Percentiles rank a stretch among this genome's conserved stretches.
These are phyloP conservation scores for Graphium sp. DNA, from an alignment of 2,329 filamentous ascomycete genomes.

Conservation along the genomic window DNA sequence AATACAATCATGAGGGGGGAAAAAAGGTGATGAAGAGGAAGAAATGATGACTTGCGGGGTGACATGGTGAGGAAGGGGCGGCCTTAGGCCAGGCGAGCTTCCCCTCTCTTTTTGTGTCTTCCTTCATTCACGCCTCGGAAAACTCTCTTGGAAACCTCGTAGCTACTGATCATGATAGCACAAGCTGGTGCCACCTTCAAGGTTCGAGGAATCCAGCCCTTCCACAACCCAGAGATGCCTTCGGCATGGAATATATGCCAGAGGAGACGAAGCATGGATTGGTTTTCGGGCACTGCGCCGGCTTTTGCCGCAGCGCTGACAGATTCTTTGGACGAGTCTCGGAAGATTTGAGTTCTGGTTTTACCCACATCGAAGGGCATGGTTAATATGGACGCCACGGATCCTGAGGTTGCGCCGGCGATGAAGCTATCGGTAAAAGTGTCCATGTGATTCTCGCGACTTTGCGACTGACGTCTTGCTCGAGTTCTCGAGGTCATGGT, in stretches of 20 bases:
- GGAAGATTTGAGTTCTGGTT: slow-evolving; percentile 76
- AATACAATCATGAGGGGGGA: too few relatives aligned
- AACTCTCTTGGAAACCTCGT: slow-evolving; percentile 86
- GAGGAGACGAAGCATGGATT: slow-evolving; percentile 67
- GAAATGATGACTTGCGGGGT: background rate
- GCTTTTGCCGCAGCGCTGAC: slow-evolving; percentile 16
- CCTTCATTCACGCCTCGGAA: slow-evolving; percentile 57
- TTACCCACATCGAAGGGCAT: slow-evolving; percentile 97
- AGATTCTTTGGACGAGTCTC: slow-evolving; percentile 23
- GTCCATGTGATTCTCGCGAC: slow-evolving; percentile 51
- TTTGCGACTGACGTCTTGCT: slow-evolving; percentile 38
- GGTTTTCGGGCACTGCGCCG: slow-evolving; percentile 46
- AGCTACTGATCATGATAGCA: slow-evolving; percentile 98
- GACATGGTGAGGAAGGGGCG: background rate
- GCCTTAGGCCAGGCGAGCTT: background rate
- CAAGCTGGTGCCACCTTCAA: slow-evolving; percentile 92
- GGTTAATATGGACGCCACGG: slow-evolving; percentile 72
- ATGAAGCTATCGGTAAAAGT: slow-evolving; percentile 83
- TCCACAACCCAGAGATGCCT: slow-evolving; percentile 67
- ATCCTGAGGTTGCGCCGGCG: slow-evolving; percentile 69
- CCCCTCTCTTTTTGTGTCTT: slow-evolving; percentile 1
- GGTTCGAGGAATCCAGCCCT: slow-evolving; percentile 78
- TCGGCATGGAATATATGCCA: slow-evolving; percentile 82
- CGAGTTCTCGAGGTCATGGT: slow-evolving; percentile 19
- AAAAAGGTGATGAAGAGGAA: background rate